phyloP scores from a whole-genome alignment of 805 yeast species.

The Candida taoyuanica region DNA sequence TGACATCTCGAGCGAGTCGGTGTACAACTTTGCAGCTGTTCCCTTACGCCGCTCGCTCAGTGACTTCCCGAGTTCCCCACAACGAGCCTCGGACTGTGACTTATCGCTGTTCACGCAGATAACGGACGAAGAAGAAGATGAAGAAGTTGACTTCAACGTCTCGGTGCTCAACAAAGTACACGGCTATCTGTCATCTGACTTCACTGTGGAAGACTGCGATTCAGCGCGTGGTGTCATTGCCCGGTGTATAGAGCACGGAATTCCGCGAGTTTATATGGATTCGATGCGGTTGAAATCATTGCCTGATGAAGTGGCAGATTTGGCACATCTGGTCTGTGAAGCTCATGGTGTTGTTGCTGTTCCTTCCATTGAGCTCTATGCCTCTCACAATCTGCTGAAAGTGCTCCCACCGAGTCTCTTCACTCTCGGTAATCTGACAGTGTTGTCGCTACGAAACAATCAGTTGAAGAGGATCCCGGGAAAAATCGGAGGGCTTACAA shows the following conservation, averaged over 20 bases:
- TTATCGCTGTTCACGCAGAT: slow-evolving; percentile 8
- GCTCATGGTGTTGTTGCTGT: slow-evolving; percentile 30
- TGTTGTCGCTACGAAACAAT: slow-evolving; percentile 49
- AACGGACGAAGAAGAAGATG: slow-evolving; percentile 8
- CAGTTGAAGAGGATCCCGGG: slow-evolving; percentile 44
- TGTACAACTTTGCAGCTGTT: too few relatives aligned
- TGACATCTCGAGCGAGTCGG: too few relatives aligned
- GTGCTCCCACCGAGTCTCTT: slow-evolving; percentile 48
- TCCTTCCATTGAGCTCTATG: slow-evolving; percentile 43
- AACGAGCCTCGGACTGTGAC: slow-evolving; percentile 1
- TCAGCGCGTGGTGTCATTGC: slow-evolving; percentile 41
- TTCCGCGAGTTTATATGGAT: slow-evolving; percentile 43
- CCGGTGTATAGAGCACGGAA: slow-evolving; percentile 43
- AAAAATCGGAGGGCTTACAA: slow-evolving; percentile 35
- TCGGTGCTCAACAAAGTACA: slow-evolving; percentile 20
- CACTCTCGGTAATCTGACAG: slow-evolving; percentile 44
- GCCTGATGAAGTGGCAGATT: slow-evolving; percentile 56
- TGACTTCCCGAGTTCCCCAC: slow-evolving; percentile 19
- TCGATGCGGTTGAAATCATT: slow-evolving; percentile 41
- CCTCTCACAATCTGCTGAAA: slow-evolving; percentile 45
- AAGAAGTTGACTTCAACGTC: slow-evolving; percentile 25
- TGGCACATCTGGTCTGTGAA: slow-evolving; percentile 49
- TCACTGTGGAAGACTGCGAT: too few relatives aligned
- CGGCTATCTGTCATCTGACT: slow-evolving; percentile 25
- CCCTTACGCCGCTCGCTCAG: slow-evolving; percentile 16